Base-by-base conservation (phyloP, 2,329 filamentous ascomycete species). In the Calonectria montana region DNA sequence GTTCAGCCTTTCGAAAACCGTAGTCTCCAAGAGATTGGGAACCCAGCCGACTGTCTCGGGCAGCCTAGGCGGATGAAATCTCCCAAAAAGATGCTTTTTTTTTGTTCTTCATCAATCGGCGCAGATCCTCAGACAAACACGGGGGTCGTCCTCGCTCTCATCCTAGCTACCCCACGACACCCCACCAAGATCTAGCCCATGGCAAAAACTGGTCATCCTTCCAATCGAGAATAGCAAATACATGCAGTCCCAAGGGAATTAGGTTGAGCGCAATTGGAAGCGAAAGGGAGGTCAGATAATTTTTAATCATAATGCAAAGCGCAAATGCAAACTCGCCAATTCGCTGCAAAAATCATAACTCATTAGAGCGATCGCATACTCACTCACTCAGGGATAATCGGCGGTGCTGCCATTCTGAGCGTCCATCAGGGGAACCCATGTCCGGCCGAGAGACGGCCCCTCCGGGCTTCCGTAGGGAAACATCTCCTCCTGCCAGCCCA, bases 401-500 rank as follows among this genome's bases (percentile, higher is more conserved):
- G 80, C 73, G 65, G 77, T 71, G 4, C 70, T 61, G 10, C 65
- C 74, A 45, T 73, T 76, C 59, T 77, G 78, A 18, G 67, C 61
- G 6, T 78, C 76, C 63, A 75, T 70, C 37, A 85, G 77, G 3
- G 86, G 86, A 50, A 83, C 77, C 87, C 87, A 88, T 67, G 81
- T 84, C 53, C 87, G 86, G 37, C 83, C 80, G 31, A 88, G 81
- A 55, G 81, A 78, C 27, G 85, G 84, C n/a, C 83, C 81, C 63
- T 87, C 86, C 23, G 82, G 80, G 27, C 83, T 83, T 41, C 82
- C 82, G 37, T 82, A 82, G 1, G 80, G 75, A 16, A 82, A 57
- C 37, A 84, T 75, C 71, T 86, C 83, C 77, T 89, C 88, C 57
- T 85, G 83, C 88, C 88, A 89, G 67, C 87, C 87, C 43, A 89